Conservation (phyloP, 768 basidiomycete species). For the Fomitopsis serialis region DNA sequence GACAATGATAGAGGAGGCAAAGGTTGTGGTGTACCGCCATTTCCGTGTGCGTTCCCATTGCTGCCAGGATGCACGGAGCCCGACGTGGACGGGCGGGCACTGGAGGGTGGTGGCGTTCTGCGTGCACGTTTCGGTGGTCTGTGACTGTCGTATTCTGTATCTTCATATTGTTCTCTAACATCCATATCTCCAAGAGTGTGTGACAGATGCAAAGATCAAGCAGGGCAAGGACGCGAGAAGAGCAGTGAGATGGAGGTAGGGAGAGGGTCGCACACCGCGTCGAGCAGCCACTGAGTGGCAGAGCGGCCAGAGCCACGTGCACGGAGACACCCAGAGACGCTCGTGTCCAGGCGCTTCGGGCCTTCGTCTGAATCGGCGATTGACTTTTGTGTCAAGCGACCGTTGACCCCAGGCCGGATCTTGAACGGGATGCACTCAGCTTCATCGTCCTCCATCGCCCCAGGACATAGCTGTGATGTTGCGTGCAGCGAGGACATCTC, state of each 20-base stretch:
- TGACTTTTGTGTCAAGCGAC: too few species aligned
- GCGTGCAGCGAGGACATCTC: neutral
- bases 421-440: too few species aligned
- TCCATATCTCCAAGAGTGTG: too few species aligned
- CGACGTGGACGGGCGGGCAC: neutral
- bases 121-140: slow-evolving; percentile 35
- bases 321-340: too few species aligned
- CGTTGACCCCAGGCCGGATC: too few species aligned
- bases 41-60: slow-evolving; percentile 20
- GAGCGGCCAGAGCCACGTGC: too few species aligned
- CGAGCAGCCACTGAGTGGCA: neutral
- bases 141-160: slow-evolving; percentile 23
- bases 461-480: neutral
- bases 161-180: slow-evolving; percentile 16
- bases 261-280: too few species aligned
- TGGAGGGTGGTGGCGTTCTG: slow-evolving; percentile 26
- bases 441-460: too few species aligned
- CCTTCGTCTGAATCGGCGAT: too few species aligned
- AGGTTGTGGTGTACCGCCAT: slow-evolving; percentile 2
- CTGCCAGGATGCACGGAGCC: slow-evolving; percentile 16
- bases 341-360: too few species aligned
- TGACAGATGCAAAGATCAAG: too few species aligned
- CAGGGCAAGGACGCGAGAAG: neutral
- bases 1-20: slow-evolving; percentile 69
- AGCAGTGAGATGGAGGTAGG: too few species aligned